Conservation (phyloP, 1,139 yeast genomes). For the Geotrichum restrictum region DNA sequence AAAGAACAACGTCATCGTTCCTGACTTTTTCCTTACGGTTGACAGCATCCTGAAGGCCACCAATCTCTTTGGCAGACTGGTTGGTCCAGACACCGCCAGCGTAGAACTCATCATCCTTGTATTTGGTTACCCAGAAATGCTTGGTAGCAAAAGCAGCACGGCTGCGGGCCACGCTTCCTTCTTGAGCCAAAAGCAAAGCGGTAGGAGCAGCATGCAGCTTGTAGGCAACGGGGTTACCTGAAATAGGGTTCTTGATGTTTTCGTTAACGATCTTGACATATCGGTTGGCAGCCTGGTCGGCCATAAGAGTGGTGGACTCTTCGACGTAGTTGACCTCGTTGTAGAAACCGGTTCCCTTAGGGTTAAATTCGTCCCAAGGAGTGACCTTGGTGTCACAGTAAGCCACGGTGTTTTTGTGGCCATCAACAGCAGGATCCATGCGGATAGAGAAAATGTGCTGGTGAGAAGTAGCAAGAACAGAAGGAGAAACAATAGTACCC, state of each 20-base stretch:
- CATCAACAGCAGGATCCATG: conserved; percentile 84
- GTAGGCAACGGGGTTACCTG: conserved; percentile 78
- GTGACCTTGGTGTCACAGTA: conserved; percentile 69
- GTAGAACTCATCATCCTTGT: conserved; percentile 60
- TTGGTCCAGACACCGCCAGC: conserved; percentile 81
- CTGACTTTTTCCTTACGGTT: conserved; percentile 68
- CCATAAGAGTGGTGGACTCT: conserved; percentile 68
- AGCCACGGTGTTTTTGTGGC: conserved; percentile 65
- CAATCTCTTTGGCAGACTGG: conserved; percentile 62
- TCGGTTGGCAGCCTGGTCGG: conserved; percentile 72
- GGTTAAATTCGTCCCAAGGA: conserved; percentile 59
- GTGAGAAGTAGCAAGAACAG: conserved; percentile 83
- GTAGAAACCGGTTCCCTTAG: conserved; percentile 71
- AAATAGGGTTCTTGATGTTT: conserved; percentile 67
- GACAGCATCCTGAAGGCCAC: conserved; percentile 59
- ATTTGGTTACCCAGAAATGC: conserved; percentile 73
- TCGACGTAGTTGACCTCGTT: conserved; percentile 64
- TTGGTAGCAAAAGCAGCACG: conserved; percentile 72
- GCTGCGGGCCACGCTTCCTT: conserved; percentile 56
- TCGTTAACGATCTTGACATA: conserved; percentile 72
- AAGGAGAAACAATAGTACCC: conserved; percentile 83
- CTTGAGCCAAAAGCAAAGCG: conserved; percentile 67
- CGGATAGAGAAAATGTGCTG: conserved; percentile 83
- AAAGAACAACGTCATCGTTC: conserved; percentile 74
- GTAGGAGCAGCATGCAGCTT: conserved; percentile 75